Conservation (phyloP, 73 alveolate genomes). For the Paramecium pentaurelia region DNA sequence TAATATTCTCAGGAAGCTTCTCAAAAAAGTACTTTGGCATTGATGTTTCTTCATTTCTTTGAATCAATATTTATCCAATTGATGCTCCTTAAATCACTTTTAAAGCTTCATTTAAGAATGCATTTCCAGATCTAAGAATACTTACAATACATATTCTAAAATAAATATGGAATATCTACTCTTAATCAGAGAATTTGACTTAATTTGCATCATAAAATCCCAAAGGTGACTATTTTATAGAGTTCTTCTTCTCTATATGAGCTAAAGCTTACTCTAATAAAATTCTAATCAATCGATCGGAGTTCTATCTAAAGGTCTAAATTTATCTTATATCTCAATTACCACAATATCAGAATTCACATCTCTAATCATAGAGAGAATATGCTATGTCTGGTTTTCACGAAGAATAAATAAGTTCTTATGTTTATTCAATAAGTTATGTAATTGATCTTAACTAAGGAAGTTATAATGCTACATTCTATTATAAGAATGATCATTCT, state of each 20-base stretch:
- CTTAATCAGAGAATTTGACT: conserved; percentile 59
- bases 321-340: background rate
- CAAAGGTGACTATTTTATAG: conserved; percentile 62
- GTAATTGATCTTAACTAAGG: background rate
- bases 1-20: conserved; percentile 70
- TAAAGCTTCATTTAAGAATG: conserved; percentile 65
- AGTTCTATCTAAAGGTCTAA: conserved; percentile 63
- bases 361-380: conserved; percentile 4
- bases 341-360: conserved; percentile 29
- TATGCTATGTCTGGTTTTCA: background rate
- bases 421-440: conserved; percentile 18
- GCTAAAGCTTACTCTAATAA: conserved; percentile 75
- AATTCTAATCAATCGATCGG: conserved; percentile 74
- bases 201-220: conserved; percentile 68
- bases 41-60: conserved; percentile 75
- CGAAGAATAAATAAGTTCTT: background rate
- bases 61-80: conserved; percentile 74
- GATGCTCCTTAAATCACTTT: conserved; percentile 68
- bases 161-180: background rate
- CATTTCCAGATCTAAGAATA: conserved; percentile 83
- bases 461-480: background rate
- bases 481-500: background rate
- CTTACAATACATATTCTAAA: conserved; percentile 59
- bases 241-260: conserved; percentile 58
- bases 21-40: conserved; percentile 69